Base-by-base conservation (phyloP, 768 basidiomycete species). In the Leucocoprinus leucothites region DNA sequence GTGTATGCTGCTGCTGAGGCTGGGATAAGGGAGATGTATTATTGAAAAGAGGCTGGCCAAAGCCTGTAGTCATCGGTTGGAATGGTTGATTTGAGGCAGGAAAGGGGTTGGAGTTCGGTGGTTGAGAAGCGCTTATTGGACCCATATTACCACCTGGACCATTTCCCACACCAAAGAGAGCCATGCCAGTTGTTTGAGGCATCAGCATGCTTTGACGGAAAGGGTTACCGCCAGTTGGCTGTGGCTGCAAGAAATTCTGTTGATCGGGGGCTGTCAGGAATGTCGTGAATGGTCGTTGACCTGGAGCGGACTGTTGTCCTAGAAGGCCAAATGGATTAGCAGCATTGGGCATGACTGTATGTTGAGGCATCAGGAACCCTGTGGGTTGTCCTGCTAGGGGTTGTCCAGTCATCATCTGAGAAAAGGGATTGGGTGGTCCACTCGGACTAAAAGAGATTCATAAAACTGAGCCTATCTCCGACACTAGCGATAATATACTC, bases 171-270 rank as follows among this genome's bases (percentile, higher is more conserved):
- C 62, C 72, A 55, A 82, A 78, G 54, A 75, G 59, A 1, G 79
- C 76, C 68, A 81, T 73, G 1, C 85, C 84, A 2, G 85, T 89
- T 7, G 74, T 71, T 62, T 87, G 85, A 9, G 86, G 80, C 22
- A 85, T 53, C 58, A 92, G 67, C 78, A 86, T 80, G 61, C 82
- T 89, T 68, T 91, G 91, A 31, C 93, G 77, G 77, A 95, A 95
- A 8, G 91, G 92, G 69, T 94, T 94, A 41, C 75, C 71, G 18
- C 85, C 87, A 8, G 86, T 89, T 14, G 73, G 65, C 60, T 86
- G 82, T 16, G 85, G 78, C 64, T 78, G 81, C 48, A 79, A 63
- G 58, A 82, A 76, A 53, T 71, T 74, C 45, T 69, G 65, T 42
- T 71, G 74, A 28, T 56, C 57, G 24, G 58, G 85, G 21, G 79